Percentiles rank a stretch among this genome's conserved stretches.
phyloP scores from a whole-genome alignment of 208 protist genomes.

The Blechomonas ayalai region DNA sequence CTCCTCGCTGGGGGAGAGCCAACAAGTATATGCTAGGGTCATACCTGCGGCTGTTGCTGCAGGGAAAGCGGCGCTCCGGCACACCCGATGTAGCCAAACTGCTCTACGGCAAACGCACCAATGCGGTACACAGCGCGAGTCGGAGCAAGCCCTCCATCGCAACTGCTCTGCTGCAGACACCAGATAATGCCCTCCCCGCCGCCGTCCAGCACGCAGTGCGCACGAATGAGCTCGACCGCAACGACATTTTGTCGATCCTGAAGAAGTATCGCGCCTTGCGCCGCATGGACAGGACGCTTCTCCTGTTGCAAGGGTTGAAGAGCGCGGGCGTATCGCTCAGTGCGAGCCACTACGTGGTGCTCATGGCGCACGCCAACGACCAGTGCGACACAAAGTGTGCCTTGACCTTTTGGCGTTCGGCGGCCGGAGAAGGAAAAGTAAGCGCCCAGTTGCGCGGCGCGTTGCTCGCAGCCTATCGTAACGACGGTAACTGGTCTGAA shows the following conservation, averaged over 20 bases:
- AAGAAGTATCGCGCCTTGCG: constrained; percentile 54
- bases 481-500: constrained; percentile 52
- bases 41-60: too few relatives aligned
- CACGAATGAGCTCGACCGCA: constrained; percentile 42
- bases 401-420: constrained; percentile 56
- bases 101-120: constrained; percentile 81
- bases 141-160: constrained; percentile 36
- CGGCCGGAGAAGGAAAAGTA: constrained; percentile 46
- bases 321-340: constrained; percentile 30
- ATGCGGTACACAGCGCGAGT: constrained; percentile 48
- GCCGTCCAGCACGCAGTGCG: constrained; percentile 34
- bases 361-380: constrained; percentile 87
- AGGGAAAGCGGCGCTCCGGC: not conserved
- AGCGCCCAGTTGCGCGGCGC: constrained; percentile 61
- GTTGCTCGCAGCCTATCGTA: constrained; percentile 55
- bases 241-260: constrained; percentile 38
- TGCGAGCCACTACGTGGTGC: constrained; percentile 60
- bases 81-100: constrained; percentile 48
- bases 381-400: constrained; percentile 40
- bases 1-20: not conserved
- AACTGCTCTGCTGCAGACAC: constrained; percentile 31
- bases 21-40: not conserved
- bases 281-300: constrained; percentile 68
- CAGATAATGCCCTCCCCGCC: constrained; percentile 22
- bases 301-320: constrained; percentile 34